Conservation (phyloP, 805 yeast genomes). For the Barnettozyma californica region DNA sequence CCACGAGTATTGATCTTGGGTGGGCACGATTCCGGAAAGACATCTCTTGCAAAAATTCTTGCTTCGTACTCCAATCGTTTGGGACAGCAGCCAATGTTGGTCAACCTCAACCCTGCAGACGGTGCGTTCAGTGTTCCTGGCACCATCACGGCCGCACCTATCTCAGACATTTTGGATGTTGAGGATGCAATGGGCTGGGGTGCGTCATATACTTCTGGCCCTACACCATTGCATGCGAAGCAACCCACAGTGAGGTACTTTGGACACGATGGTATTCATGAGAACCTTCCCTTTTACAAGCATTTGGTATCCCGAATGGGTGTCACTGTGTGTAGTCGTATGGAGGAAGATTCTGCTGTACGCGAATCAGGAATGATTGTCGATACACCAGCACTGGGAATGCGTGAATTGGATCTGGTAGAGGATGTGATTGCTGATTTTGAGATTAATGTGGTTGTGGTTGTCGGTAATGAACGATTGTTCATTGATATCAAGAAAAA, state of each 20-base stretch:
- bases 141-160: constrained; percentile 73
- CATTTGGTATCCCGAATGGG: constrained; percentile 33
- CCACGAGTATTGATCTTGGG: constrained; percentile 68
- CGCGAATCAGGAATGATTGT: constrained; percentile 55
- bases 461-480: constrained; percentile 72
- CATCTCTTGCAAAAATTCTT: constrained; percentile 64
- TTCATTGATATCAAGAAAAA: constrained; percentile 56
- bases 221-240: constrained; percentile 73
- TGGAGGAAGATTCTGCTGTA: constrained; percentile 43
- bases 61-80: constrained; percentile 71
- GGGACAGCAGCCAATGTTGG: constrained; percentile 62
- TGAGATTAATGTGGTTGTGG: constrained; percentile 52
- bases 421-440: constrained; percentile 56
- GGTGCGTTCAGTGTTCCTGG: constrained; percentile 81
- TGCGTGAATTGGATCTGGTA: constrained; percentile 45
- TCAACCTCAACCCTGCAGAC: constrained; percentile 71
- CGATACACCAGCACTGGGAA: constrained; percentile 65
- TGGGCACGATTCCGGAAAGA: constrained; percentile 67
- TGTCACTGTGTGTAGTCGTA: constrained; percentile 34
- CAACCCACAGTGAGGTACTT: constrained; percentile 82
- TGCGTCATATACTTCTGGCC: constrained; percentile 70
- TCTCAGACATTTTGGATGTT: constrained; percentile 74
- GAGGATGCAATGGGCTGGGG: constrained; percentile 65
- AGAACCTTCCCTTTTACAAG: constrained; percentile 26
- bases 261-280: constrained; percentile 59